Base-by-base conservation (phyloP, 2,329 filamentous ascomycete species). In the Ceratocystis ficicola region DNA sequence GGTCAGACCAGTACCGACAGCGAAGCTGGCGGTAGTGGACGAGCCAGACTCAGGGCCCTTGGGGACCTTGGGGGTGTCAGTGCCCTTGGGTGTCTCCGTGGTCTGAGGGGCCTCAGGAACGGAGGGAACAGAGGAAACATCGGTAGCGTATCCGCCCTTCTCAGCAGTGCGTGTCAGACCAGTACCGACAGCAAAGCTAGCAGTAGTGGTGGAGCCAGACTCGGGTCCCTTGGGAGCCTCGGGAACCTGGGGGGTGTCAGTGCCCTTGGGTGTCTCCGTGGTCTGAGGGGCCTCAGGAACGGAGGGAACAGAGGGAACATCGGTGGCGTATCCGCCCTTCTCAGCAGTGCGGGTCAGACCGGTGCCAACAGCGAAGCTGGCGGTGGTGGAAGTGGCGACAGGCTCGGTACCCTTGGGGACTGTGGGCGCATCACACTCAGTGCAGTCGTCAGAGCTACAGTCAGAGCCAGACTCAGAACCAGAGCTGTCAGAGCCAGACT, bases 311-410 rank as follows among this genome's bases (percentile, higher is more conserved):
- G 20, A 10, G 52, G 52, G n/a, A 0, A 57, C 28, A 15, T 15
- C 52, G 17, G 57, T 36, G 10, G n/a, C 48, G 5, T 52, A 52
- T 0, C 20, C 48, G 3, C 48, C 7, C n/a, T 20, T 8, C 17
- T 25, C 48, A 0, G 28, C 17, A 7, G 30, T 25, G 2, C 17
- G n/a, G 6, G 20, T 50, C 0, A 5, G 5, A n/a, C 10, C 44
- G 32, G 62, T 50, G 7, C 10, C 44, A 22, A 32, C n/a, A 36
- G 22, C 22, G 36, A 63, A 0, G 25, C 44, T 52, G 15, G 44
- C 8, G 5, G 41, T 22, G 0, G 46, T 48, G 28, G 62, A 28
- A 0, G 20, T 10, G 0, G 3, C 7, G 1, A 1, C 22, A 25
- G n/a, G n/a, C 1, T 15, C 46, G 17, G 22, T 22, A 1, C n/a